These are phyloP conservation scores for Boechera retrofracta DNA, from an alignment of 345 rosid genomes.

Conservation along the genomic window DNA sequence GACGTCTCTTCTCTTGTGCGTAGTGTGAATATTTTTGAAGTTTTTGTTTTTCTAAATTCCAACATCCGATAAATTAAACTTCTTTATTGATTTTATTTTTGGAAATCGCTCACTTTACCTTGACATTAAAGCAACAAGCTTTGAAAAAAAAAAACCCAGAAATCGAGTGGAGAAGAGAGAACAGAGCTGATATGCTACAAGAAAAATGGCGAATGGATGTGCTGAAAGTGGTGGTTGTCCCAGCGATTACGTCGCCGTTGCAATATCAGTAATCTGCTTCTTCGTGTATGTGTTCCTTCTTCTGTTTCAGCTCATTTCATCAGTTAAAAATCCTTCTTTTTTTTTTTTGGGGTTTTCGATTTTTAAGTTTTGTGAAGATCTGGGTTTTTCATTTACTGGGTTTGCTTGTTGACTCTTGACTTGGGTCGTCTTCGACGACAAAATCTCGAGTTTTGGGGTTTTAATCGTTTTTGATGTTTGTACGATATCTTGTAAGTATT, in stretches of 20 bases:
- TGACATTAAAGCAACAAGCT: conserved; percentile 50
- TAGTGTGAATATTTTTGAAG: conserved; percentile 10
- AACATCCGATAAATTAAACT: conserved; percentile 17
- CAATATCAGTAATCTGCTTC: conserved; percentile 61
- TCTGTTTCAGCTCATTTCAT: conserved; percentile 16
- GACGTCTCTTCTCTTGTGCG: conserved; percentile 12
- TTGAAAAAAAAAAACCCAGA: conserved; percentile 27
- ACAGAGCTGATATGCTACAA: conserved; percentile 24
- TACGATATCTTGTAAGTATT: conserved; percentile 26
- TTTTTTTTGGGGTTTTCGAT: not conserved
- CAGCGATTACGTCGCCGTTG: conserved; percentile 76
- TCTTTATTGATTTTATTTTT: conserved; percentile 8
- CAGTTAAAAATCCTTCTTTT: not conserved
- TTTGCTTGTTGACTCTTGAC: conserved; percentile 36
- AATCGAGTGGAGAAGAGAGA: conserved; percentile 13
- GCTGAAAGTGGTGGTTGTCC: conserved; percentile 81
- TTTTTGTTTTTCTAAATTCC: conserved; percentile 5
- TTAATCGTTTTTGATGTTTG: not conserved
- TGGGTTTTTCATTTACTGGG: conserved; percentile 31
- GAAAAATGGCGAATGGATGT: conserved; percentile 56
- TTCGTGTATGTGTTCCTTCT: conserved; percentile 53
- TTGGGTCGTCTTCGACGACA: conserved; percentile 13
- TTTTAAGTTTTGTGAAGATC: conserved; percentile 29
- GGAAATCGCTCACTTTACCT: conserved; percentile 43
- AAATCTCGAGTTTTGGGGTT: not conserved